Evolutionary conservation across 2,329 filamentous ascomycete genomes (phyloP).

Genomic region (Calonectria montana): DNA sequence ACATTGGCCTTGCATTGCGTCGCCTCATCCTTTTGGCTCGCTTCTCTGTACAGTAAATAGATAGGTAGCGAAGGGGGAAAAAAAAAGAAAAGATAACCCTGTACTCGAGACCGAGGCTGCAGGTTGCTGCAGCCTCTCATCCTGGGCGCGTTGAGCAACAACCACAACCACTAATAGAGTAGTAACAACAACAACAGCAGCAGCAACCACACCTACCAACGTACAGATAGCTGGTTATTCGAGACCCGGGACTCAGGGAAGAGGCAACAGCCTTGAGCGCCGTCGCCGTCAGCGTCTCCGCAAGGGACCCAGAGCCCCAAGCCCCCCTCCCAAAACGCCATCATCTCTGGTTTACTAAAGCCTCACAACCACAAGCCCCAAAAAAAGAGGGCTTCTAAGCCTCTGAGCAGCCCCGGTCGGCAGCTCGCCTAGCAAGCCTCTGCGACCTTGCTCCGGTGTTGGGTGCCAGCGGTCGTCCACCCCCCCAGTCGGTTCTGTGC

Average conservation of each 20-base stretch:
- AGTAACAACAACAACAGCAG: background rate
- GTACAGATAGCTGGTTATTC: background rate
- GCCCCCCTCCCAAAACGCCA: constrained; percentile 13
- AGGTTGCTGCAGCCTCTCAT: background rate
- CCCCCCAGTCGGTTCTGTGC: constrained; percentile 17
- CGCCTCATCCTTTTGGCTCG: constrained; percentile 1
- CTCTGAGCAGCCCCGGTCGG: constrained; percentile 4
- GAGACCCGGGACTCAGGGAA: constrained; percentile 10
- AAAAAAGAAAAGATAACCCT: background rate
- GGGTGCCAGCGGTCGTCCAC: constrained; percentile 11
- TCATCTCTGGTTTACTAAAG: background rate
- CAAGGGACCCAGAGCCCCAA: background rate
- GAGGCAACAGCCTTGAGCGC: constrained; percentile 31
- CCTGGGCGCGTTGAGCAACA: background rate
- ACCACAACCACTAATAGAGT: background rate
- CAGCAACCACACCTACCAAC: background rate
- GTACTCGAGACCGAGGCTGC: background rate
- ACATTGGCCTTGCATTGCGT: background rate
- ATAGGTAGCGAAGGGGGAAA: background rate
- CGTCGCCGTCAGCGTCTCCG: constrained; percentile 22
- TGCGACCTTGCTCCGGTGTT: constrained; percentile 12
- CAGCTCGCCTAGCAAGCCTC: constrained; percentile 10
- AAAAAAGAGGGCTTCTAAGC: constrained; percentile 5
- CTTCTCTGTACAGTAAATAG: background rate
- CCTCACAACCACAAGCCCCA: constrained; percentile 4